Evolutionary conservation across 352 stramenopile genomes (phyloP).

Genomic region (Phytophthora citrophthora): DNA sequence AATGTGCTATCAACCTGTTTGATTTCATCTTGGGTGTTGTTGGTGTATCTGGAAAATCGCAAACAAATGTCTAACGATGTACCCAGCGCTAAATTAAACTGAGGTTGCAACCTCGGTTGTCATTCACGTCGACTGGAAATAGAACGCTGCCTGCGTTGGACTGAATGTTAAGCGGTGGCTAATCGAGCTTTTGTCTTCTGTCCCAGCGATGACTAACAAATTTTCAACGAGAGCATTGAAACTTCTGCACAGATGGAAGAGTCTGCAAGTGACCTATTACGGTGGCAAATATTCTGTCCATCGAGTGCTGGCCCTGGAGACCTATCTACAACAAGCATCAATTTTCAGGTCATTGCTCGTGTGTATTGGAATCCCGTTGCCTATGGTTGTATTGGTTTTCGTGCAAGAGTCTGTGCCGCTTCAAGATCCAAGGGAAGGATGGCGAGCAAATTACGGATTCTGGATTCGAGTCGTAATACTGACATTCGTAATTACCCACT

Average conservation of each 20-base stretch:
- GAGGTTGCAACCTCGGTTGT: background rate
- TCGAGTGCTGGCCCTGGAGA: constrained; percentile 22
- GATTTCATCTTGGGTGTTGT: no score
- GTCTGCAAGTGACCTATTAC: constrained; percentile 24
- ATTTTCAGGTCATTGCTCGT: background rate
- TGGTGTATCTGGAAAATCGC: no score
- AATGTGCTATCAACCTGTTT: no score
- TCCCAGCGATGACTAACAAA: background rate
- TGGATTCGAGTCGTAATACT: constrained; percentile 17
- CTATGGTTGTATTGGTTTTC: constrained; percentile 15
- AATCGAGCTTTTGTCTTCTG: background rate
- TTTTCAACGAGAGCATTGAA: background rate
- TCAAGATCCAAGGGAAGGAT: constrained; percentile 13
- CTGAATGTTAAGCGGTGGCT: constrained; percentile 1
- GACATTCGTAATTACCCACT: background rate
- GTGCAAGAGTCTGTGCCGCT: constrained; percentile 26
- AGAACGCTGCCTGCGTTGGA: background rate
- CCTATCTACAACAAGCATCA: constrained; percentile 7
- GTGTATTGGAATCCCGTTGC: constrained; percentile 17
- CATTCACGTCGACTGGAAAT: constrained; percentile 1
- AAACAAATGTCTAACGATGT: no score
- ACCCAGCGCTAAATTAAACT: background rate
- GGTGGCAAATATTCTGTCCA: constrained; percentile 32
- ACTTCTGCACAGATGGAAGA: constrained; percentile 6
- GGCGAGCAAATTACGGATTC: constrained; percentile 24